Evolutionary conservation across 2,329 filamentous ascomycete species (phyloP), one percentile per base, ranked within the genome.

Genomic region (Claviceps sp.): DNA sequence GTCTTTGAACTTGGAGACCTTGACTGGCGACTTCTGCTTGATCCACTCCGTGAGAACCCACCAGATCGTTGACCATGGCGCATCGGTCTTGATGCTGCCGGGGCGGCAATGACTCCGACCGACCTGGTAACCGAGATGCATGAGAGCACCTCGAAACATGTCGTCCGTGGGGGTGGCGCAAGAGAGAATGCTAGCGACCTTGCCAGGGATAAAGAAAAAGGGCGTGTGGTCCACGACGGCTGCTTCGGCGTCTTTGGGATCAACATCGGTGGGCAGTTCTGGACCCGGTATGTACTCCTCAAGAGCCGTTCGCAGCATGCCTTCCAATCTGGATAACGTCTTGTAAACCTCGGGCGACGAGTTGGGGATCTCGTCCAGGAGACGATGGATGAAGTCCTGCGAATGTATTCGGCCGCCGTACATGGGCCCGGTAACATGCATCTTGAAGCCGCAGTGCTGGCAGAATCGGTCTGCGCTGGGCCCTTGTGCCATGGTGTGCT

Each of bases 41-140:
- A 87, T 80, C 89, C 89, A 98, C 68, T 95, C 89, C 26, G 87
- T 78, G 81, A 97, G 93, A 30, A 97, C 73, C 64, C 94, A 86
- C 90, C 93, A 97, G 47, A 98, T 78, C 0, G 88, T 82, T 4
- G 74, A 74, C 89, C 89, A 98, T 0, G 90, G 87, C 14, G 93
- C 93, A 67, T 97, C 82, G 0, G 93, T 97, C 71, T 94, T 95
- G 68, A 97, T 82, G 61, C 87, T 93, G 26, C 90, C 91, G 0
- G 88, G 78, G 58, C 89, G 89, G 60, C 89, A 89, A 67, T 98
- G 93, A 59, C 87, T 95, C 61, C 91, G 81, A 1, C 87, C 87
- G 3, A 86, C 86, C 46, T 78, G 77, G 64, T 95, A 97, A 6
- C 91, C 93, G 1, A 94, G 74, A 54, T 85, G 78, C 22, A 82